Conservation (phyloP, 306 rosid genomes). For the Nissolia schottii region DNA sequence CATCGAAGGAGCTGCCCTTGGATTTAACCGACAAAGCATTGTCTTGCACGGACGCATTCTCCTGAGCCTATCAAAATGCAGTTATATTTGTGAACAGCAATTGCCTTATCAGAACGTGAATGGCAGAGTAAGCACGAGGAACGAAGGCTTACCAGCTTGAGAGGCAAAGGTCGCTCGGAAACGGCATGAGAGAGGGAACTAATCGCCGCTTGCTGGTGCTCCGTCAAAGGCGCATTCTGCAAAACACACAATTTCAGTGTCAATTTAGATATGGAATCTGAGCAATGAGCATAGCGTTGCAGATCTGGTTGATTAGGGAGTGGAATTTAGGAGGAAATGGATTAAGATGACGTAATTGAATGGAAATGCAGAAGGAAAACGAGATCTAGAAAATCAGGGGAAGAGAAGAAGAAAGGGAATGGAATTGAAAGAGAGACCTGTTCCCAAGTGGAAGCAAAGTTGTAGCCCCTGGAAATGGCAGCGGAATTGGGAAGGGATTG, state of each 20-base stretch:
- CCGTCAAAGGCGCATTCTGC: conserved; percentile 85
- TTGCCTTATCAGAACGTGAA: background rate
- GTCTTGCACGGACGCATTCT: conserved; percentile 46
- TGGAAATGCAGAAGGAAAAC: background rate
- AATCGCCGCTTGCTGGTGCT: conserved; percentile 71
- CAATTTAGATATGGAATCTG: background rate
- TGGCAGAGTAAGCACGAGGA: background rate
- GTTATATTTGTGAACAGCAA: background rate
- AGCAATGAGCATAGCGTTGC: conserved; percentile 8
- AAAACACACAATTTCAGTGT: background rate
- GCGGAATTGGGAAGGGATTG: conserved; percentile 61
- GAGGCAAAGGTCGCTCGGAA: conserved; percentile 83
- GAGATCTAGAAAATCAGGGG: conserved; percentile 28
- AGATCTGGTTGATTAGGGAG: conserved; percentile 27
- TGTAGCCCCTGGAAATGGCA: conserved; percentile 84
- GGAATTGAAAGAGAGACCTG: conserved; percentile 39
- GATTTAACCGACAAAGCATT: conserved; percentile 50
- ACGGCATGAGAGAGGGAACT: conserved; percentile 65
- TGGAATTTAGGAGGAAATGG: background rate
- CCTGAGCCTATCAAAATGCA: conserved; percentile 48
- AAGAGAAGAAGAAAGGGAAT: background rate
- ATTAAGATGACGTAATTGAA: background rate
- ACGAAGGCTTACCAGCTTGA: conserved; percentile 46
- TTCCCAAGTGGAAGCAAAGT: conserved; percentile 92
- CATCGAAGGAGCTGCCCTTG: conserved; percentile 48